Evolutionary conservation across 139 green algal species (phyloP), one percentile per base, ranked within the genome.

Genomic region (Auxenochlorella pyrenoidosa): DNA sequence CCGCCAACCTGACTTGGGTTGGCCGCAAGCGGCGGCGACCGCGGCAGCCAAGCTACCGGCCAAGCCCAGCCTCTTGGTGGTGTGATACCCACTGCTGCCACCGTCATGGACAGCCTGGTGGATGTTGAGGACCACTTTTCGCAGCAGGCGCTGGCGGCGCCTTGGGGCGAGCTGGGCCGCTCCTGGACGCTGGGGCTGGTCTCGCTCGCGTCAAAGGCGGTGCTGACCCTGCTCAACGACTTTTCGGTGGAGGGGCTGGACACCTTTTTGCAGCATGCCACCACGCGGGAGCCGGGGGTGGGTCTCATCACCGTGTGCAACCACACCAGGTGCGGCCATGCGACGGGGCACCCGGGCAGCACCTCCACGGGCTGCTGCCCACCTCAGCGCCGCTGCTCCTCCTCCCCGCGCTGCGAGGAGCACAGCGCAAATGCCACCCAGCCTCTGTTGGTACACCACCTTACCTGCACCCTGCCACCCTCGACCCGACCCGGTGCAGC

Each of bases 261-360:
- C 6, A 79, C 36, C 18, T 92, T 93, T 41, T 28, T 82, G 30
- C 59, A 94, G 40, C 60, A 85, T 0, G 76, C 92, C 1, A 83
- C 90, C 26, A 36, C 91, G 0, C 84, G 94, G 21, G 73, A 80
- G 3, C 32, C 47, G 24, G 89, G 82, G 2, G 63, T 88, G 26
- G 94, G 93, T 15, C 92, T 97, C 8, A 89, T 97, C 54, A 97
- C 93, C 41, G 90, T 96, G 28, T 92, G 86, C 89, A 97, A 97
- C 76, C 95, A 97, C 88, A 96, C 94, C 63, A 96, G 93, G 94
- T 94, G 51, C 26, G 41, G 28, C 63, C 30, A 12, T 24, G 75
- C 26, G 73, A 32, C 68, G 47, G 15, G 30, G 43, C 58, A 19
- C 5, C 54, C 10, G 26, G 63, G 26, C 5, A 60, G 72, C 30